phyloP scores from a whole-genome alignment of 805 yeast genomes.

The Wickerhamiella siamensis region DNA sequence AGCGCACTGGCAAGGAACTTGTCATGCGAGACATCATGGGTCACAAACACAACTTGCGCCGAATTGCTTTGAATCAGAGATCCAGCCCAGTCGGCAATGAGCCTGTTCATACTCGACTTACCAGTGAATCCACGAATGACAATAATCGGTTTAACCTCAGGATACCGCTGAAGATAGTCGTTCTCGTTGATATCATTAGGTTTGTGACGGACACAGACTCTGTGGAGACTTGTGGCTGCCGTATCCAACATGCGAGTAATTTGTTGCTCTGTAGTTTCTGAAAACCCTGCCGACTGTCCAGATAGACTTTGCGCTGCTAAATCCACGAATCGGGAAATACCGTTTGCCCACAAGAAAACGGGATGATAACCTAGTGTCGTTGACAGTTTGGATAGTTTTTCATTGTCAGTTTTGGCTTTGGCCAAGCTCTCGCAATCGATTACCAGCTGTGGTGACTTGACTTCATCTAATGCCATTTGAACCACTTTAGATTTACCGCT shows the following conservation, averaged over 20 bases:
- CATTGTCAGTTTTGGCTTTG: slow-evolving; percentile 60
- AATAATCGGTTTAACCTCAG: slow-evolving; percentile 15
- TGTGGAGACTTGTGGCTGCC: slow-evolving; percentile 44
- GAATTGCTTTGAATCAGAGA: slow-evolving; percentile 56
- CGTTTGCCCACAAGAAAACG: slow-evolving; percentile 82
- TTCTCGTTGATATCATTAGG: slow-evolving; percentile 14
- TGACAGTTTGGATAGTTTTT: slow-evolving; percentile 54
- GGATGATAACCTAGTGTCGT: slow-evolving; percentile 82
- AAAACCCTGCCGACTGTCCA: slow-evolving; percentile 42
- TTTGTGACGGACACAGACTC: slow-evolving; percentile 33
- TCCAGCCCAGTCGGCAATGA: slow-evolving; percentile 82
- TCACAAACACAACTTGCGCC: slow-evolving; percentile 81
- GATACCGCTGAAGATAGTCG: slow-evolving; percentile 12
- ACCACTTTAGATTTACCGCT: slow-evolving; percentile 55
- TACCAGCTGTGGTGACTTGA: slow-evolving; percentile 45
- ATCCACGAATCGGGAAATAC: slow-evolving; percentile 64
- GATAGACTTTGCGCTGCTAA: slow-evolving; percentile 78
- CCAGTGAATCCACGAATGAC: slow-evolving; percentile 13
- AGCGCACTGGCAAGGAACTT: slow-evolving; percentile 54
- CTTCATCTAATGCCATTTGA: slow-evolving; percentile 57
- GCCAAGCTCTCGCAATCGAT: slow-evolving; percentile 68
- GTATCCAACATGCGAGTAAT: slow-evolving; percentile 21
- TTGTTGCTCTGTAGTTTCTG: slow-evolving; percentile 22
- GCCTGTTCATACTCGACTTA: slow-evolving; percentile 37
- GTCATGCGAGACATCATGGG: slow-evolving; percentile 70